Evolutionary conservation across 768 basidiomycete genomes (phyloP).

Genomic region (Boletales sp.): DNA sequence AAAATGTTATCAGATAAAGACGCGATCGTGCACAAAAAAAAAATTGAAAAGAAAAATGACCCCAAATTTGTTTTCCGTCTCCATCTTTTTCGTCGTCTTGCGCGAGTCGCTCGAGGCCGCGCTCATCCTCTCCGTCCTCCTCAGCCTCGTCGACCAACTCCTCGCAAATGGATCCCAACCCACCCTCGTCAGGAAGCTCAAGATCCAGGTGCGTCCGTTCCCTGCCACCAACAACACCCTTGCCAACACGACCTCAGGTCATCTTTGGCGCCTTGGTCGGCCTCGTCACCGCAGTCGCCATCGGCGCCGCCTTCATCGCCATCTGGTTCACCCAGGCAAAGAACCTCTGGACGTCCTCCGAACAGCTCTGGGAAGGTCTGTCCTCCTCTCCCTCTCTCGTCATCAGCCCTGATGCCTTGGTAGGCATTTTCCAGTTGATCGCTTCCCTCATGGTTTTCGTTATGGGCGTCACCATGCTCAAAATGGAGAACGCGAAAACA

Average conservation of each 20-base stretch:
- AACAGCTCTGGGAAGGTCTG: slow-evolving; percentile 89
- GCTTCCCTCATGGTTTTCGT: slow-evolving; percentile 81
- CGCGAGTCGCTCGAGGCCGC: slow-evolving; percentile 91
- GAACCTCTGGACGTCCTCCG: slow-evolving; percentile 80
- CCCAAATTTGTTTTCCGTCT: slow-evolving; percentile 72
- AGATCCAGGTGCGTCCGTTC: slow-evolving; percentile 51
- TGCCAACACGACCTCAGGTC: slow-evolving; percentile 44
- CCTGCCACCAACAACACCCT: background rate
- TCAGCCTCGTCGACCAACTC: slow-evolving; percentile 88
- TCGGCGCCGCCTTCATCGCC: slow-evolving; percentile 91
- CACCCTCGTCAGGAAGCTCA: slow-evolving; percentile 58
- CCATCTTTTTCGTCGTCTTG: slow-evolving; percentile 96
- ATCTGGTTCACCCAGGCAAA: slow-evolving; percentile 92
- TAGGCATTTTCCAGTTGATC: slow-evolving; percentile 68
- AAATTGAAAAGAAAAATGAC: too few species aligned
- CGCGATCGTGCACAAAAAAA: too few species aligned
- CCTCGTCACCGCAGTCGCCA: slow-evolving; percentile 71
- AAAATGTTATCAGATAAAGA: slow-evolving; percentile 4
- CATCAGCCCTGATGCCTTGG: background rate
- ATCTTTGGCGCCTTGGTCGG: slow-evolving; percentile 73
- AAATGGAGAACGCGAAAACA: slow-evolving; percentile 90
- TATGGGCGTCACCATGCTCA: slow-evolving; percentile 94
- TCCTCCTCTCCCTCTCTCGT: background rate
- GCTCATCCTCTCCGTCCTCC: slow-evolving; percentile 89
- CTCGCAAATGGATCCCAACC: slow-evolving; percentile 27